Evolutionary conservation across 352 stramenopile species (phyloP), one percentile per base, ranked within the genome.

Genomic region (Globisporangium rhizosaccharum): DNA sequence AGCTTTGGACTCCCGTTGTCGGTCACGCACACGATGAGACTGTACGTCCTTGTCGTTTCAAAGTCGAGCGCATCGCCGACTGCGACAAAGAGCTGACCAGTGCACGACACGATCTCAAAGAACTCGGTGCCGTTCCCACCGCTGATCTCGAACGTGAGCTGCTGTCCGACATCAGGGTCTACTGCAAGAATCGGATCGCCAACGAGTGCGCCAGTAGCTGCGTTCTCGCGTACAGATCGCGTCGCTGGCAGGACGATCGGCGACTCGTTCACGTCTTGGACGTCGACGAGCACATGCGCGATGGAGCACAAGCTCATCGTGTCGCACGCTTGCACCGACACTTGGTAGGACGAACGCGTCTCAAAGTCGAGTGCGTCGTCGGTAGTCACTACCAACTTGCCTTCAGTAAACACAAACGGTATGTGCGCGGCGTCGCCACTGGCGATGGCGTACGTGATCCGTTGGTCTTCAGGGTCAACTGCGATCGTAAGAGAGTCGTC

Each of bases 91-190:
- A 87, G 25, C 58, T 87, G 77, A 0, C 77, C 77, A 53, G 68
- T 83, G 44, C 77, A 83, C 15, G 67, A 44, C 20, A 78, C 44
- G 36, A 85, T 82, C 3, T 62, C 71, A 48, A 87, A 87, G 8
- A 76, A 56, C 9, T 62, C 66, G 23, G 70, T 45, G 2, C 58
- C 57, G 26, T 72, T 66, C 0, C 57, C 71, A 6, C 66, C 50
- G 0, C 41, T 53, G 15, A 87, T 82, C 10, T 53, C 37, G 10
- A 61, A 61, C 15, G 46, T 55, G 37, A 61, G 33, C 46, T 61
- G 56, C 42, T 78, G 70, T 1, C 64, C 67, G 36, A 41, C 50
- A 47, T 78, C 70, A 2, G 63, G 67, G 59, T 78, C 70, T 14
- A 59, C 53, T 20, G 58, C 70, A 30, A 56, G 5, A 10, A 75